Conservation (phyloP, 2,329 filamentous ascomycete species). For the Dothiorella sarmentorum region DNA sequence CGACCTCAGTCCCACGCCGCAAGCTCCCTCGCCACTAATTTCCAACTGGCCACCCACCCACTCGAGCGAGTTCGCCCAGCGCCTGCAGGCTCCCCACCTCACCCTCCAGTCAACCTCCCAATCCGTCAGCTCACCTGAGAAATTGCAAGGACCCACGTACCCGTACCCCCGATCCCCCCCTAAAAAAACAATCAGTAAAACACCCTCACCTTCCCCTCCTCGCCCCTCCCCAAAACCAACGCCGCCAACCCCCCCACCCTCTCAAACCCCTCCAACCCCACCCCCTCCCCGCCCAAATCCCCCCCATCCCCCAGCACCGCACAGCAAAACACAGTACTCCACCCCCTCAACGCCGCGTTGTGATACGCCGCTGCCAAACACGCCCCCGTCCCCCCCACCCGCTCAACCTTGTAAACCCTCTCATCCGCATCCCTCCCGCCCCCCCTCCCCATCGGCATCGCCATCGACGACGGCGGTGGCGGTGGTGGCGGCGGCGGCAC, state of each 20-base stretch:
- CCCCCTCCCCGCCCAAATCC: not conserved
- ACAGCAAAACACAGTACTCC: conserved; percentile 10
- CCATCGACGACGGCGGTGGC: not conserved
- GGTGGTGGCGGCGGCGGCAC: not conserved
- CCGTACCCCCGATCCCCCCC: too few species aligned
- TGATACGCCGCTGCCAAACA: conserved; percentile 3
- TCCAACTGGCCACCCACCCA: too few species aligned
- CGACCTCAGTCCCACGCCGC: too few species aligned
- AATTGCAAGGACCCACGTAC: too few species aligned
- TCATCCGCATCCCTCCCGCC: not conserved
- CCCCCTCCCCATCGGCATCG: not conserved
- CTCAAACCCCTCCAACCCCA: not conserved
- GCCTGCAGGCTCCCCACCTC: too few species aligned
- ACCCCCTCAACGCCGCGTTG: conserved; percentile 1
- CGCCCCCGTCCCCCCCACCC: not conserved
- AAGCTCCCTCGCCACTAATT: too few species aligned
- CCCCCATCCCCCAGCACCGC: not conserved
- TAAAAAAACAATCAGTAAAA: not conserved
- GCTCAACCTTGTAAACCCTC: conserved; percentile 8
- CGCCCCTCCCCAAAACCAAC: not conserved
- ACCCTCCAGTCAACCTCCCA: too few species aligned
- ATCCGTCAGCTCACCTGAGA: too few species aligned
- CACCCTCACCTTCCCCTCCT: not conserved
- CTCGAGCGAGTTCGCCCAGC: too few species aligned
- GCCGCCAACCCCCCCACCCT: not conserved